These are phyloP conservation scores for Lepiota subincarnata DNA, from an alignment of 768 basidiomycete species.

Conservation along the genomic window DNA sequence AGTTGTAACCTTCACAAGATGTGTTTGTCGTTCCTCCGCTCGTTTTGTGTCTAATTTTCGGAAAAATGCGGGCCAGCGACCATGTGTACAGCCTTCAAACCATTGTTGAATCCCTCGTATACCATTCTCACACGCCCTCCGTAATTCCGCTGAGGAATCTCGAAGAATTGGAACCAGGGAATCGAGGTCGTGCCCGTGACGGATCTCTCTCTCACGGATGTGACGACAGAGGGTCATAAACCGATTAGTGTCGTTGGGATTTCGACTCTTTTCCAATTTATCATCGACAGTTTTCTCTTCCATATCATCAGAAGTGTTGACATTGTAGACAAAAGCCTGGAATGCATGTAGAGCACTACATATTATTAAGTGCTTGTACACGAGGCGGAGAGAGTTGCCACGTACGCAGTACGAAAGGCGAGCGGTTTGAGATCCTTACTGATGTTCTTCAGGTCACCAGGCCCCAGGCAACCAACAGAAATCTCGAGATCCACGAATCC, in stretches of 20 bases:
- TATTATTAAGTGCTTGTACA: too few relatives aligned
- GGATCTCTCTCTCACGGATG: conserved; percentile 29
- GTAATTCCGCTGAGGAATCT: conserved; percentile 29
- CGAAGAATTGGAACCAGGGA: conserved; percentile 38
- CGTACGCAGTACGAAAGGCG: conserved; percentile 34
- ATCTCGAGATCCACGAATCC: conserved; percentile 37
- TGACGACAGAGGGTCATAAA: conserved; percentile 12
- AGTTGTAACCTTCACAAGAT: conserved; percentile 21
- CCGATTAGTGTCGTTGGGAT: too few relatives aligned
- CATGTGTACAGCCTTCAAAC: conserved; percentile 32
- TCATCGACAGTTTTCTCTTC: too few relatives aligned
- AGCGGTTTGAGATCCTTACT: conserved; percentile 35
- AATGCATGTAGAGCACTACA: too few relatives aligned
- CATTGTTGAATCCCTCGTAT: conserved; percentile 24
- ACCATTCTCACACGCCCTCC: conserved; percentile 26
- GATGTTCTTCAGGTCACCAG: conserved; percentile 35
- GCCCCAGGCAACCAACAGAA: conserved; percentile 39
- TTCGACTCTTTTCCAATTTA: too few relatives aligned
- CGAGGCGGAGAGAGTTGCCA: conserved; percentile 18
- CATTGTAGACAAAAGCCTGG: too few relatives aligned
- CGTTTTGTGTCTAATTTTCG: conserved; percentile 16
- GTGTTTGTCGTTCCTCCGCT: conserved; percentile 22
- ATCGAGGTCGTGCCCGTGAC: conserved; percentile 40
- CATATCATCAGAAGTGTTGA: too few relatives aligned
- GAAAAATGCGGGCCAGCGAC: conserved; percentile 32